These are phyloP conservation scores for Aspergillus sp. DNA, from an alignment of 2,329 filamentous ascomycete species.

Conservation along the genomic window DNA sequence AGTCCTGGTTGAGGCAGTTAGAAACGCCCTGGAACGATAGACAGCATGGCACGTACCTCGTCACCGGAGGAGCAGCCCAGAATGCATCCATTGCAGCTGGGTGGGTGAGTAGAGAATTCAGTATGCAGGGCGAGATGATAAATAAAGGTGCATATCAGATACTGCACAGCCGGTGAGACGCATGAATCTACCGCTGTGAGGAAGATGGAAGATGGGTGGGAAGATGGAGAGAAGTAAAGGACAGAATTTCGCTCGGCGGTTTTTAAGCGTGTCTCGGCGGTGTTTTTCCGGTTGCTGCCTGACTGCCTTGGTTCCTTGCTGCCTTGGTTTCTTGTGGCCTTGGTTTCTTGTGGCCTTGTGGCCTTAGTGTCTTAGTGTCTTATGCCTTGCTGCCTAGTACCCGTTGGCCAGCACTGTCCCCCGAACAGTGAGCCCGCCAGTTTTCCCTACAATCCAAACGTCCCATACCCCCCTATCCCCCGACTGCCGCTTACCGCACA, in stretches of 20 bases:
- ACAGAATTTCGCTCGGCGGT: slow-evolving; percentile 9
- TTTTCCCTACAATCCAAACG: slow-evolving; percentile 55
- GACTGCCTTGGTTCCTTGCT: too few species aligned
- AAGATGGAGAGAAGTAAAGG: slow-evolving; percentile 8
- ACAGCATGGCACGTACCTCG: slow-evolving; percentile 45
- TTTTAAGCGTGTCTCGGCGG: slow-evolving; percentile 10
- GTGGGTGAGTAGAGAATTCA: slow-evolving; percentile 1
- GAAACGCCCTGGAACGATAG: slow-evolving; percentile 32
- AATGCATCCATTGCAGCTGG: slow-evolving; percentile 47
- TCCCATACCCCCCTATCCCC: slow-evolving; percentile 43
- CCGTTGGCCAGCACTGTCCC: slow-evolving; percentile 41
- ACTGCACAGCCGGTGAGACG: neutral
- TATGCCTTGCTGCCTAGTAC: neutral
- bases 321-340: too few species aligned
- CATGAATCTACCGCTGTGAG: neutral
- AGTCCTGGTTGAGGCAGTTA: slow-evolving; percentile 45
- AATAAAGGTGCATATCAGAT: neutral
- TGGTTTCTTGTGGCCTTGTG: too few species aligned
- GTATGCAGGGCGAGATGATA: neutral
- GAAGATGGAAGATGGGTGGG: slow-evolving; percentile 3
- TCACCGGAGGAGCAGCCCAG: slow-evolving; percentile 57
- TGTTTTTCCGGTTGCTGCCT: slow-evolving; percentile 11
- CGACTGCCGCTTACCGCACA: slow-evolving; percentile 54
- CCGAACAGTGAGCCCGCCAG: slow-evolving; percentile 56
- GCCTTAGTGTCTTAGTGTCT: too few species aligned